Conservation (phyloP, 805 yeast genomes). For the Candida nemodendra region DNA sequence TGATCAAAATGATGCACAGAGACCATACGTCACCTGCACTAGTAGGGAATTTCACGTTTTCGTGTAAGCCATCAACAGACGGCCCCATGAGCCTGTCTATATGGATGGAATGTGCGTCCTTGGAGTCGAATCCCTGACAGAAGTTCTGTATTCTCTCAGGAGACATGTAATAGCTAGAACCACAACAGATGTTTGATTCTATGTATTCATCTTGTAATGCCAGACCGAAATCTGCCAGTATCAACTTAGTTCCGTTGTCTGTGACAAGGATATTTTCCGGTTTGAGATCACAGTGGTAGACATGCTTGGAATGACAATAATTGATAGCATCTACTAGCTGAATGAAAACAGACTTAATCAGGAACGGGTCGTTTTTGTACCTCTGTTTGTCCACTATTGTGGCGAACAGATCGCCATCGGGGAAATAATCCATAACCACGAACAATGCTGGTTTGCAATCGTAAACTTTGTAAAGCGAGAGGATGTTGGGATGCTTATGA, state of each 20-base stretch:
- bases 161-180: slow-evolving; percentile 89
- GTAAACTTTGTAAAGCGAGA: slow-evolving; percentile 71
- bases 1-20: slow-evolving; percentile 74
- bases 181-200: slow-evolving; percentile 75
- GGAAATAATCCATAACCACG: slow-evolving; percentile 81
- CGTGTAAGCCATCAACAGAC: slow-evolving; percentile 22
- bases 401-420: slow-evolving; percentile 83
- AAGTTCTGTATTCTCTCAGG: slow-evolving; percentile 66
- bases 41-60: slow-evolving; percentile 53
- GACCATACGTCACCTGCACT: slow-evolving; percentile 86
- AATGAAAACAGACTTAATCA: slow-evolving; percentile 56
- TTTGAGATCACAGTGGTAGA: slow-evolving; percentile 91
- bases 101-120: slow-evolving; percentile 33
- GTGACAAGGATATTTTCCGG: slow-evolving; percentile 88
- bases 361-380: slow-evolving; percentile 51
- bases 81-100: slow-evolving; percentile 26
- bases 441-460: slow-evolving; percentile 59
- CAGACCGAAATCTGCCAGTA: slow-evolving; percentile 86
- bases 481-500: slow-evolving; percentile 75
- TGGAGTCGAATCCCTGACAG: slow-evolving; percentile 35
- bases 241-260: slow-evolving; percentile 51
- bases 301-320: slow-evolving; percentile 78
- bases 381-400: slow-evolving; percentile 75
- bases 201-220: slow-evolving; percentile 61
- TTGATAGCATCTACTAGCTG: slow-evolving; percentile 83